These are phyloP conservation scores for Heliamphora pulchella DNA, from an alignment of 179 eudicot species.

Conservation along the genomic window DNA sequence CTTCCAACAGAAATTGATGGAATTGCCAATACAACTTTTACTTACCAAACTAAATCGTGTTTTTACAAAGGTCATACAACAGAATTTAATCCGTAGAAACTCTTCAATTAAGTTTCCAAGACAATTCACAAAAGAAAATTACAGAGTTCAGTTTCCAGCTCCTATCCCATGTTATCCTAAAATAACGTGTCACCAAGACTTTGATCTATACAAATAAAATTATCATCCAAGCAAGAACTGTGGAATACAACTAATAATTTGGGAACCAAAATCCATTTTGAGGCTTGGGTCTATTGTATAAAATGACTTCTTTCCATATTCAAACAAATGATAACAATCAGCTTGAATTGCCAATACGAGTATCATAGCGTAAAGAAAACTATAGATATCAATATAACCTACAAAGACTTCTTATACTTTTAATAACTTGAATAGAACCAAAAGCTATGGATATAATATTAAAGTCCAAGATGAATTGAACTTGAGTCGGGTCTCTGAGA, in stretches of 20 bases:
- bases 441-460: background rate
- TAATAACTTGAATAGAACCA: background rate
- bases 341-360: background rate
- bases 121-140: background rate
- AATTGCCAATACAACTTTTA: background rate
- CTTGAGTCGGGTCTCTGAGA: no score
- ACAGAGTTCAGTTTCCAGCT: background rate
- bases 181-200: background rate
- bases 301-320: background rate
- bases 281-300: background rate
- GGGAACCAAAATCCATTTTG: background rate
- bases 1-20: no score
- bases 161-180: slow-evolving; percentile 6
- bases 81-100: background rate
- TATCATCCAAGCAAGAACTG: background rate
- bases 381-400: background rate
- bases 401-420: background rate
- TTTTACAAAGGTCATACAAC: background rate
- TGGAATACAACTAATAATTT: background rate
- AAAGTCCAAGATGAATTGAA: background rate
- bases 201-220: background rate
- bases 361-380: background rate
- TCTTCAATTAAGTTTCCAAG: background rate
- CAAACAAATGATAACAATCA: background rate
- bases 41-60: background rate